phyloP scores from a whole-genome alignment of 495 filamentous ascomycete species.

The Aspergillus nanangensis region DNA sequence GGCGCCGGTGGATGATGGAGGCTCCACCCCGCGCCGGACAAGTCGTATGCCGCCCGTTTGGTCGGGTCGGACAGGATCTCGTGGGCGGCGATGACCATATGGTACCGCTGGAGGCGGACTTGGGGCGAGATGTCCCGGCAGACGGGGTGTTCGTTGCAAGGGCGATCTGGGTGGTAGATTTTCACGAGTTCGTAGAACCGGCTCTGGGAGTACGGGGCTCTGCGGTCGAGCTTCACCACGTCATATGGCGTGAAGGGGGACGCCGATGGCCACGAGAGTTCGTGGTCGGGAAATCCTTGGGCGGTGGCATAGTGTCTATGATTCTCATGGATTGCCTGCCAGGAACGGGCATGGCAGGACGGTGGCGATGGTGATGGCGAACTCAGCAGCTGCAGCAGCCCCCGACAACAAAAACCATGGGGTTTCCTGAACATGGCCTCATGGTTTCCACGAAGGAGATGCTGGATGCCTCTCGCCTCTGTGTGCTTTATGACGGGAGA shows the following conservation, averaged over 20 bases:
- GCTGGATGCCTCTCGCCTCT: not conserved
- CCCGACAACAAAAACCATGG: conserved; percentile 17
- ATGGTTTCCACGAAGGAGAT: conserved; percentile 28
- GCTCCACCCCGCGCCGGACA: conserved; percentile 75
- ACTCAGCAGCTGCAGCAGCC: conserved; percentile 27
- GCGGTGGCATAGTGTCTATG: conserved; percentile 29
- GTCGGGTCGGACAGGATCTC: conserved; percentile 81
- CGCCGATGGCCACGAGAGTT: conserved; percentile 33
- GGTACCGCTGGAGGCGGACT: conserved; percentile 77
- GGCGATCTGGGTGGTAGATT: conserved; percentile 87
- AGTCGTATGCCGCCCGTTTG: conserved; percentile 77
- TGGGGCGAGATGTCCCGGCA: conserved; percentile 45
- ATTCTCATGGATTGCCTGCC: not conserved
- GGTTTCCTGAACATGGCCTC: conserved; percentile 38
- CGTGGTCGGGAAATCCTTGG: conserved; percentile 16
- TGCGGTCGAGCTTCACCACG: conserved; percentile 63
- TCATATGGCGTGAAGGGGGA: conserved; percentile 76
- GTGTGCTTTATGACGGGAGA: not conserved
- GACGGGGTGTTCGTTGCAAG: conserved; percentile 44
- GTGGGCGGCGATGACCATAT: conserved; percentile 79
- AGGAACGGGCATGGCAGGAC: not conserved
- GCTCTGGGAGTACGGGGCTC: conserved; percentile 70
- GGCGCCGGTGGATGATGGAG: conserved; percentile 24
- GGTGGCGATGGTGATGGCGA: conserved; percentile 18
- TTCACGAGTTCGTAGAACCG: conserved; percentile 90